Evolutionary conservation across 805 yeast genomes (phyloP), one percentile per base, ranked within the genome.

Genomic region (Scheffersomyces lignosus): DNA sequence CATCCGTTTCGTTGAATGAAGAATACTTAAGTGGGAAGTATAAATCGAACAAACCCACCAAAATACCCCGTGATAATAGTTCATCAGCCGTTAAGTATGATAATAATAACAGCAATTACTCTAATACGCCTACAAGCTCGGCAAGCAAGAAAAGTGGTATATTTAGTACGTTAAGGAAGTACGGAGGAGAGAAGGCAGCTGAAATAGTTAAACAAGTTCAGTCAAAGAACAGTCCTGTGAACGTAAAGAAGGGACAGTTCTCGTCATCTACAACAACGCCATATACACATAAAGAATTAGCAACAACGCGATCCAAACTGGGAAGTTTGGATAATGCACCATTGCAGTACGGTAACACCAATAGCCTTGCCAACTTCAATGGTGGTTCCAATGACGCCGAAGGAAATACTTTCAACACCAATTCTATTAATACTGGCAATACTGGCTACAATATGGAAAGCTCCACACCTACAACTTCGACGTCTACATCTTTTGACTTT

Each of bases 111-210:
- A n/a, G n/a, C n/a, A n/a, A n/a, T n/a, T n/a, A n/a, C n/a, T n/a
- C n/a, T n/a, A n/a, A n/a, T n/a, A n/a, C n/a, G n/a, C n/a, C n/a
- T n/a, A n/a, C n/a, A n/a, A n/a, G n/a, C n/a, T n/a, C n/a, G n/a
- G 12, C 31, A 6, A 22, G 22, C 16, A 48, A 42, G 31, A 64
- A 58, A 34, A 59, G 68, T 36, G 67, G 73, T 0, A 39, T 68
- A 5, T 57, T 69, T 36, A 67, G 70, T 33, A 63, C 72, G 9
- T 53, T 60, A n/a, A 44, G 71, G 23, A 68, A 66, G 38, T 65
- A 58, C 37, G 66, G 71, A 9, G 66, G 65, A 13, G 70, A 65
- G 20, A 64, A 62, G 40, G 70, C 69, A 1, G 67, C 57, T 1
- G 70, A 57, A 12, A 60, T 61, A 20, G 66, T 57, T 18, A 62